Evolutionary conservation across 192 early-diverging fungal genomes (phyloP).

Genomic region (Thamnidium elegans): DNA sequence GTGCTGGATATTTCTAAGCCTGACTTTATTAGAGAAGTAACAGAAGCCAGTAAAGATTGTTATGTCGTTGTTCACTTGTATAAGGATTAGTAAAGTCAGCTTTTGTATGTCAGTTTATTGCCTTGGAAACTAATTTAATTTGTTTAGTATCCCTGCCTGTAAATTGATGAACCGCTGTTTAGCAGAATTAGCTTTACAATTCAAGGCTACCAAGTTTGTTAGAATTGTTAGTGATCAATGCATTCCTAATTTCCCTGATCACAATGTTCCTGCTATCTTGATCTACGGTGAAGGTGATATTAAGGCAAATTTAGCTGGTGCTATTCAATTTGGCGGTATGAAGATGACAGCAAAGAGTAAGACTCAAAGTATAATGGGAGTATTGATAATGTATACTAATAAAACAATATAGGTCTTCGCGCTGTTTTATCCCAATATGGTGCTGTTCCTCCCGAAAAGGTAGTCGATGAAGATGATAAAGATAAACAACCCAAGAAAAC

Average conservation of each 20-base stretch:
- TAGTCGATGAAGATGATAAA: background rate
- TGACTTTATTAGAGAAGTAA: conserved; percentile 86
- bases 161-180: conserved; percentile 80
- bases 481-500: conserved; percentile 38
- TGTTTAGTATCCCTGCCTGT: conserved; percentile 70
- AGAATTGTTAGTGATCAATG: conserved; percentile 92
- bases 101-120: conserved; percentile 4
- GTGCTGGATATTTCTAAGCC: conserved; percentile 89
- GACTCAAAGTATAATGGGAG: background rate
- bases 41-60: conserved; percentile 80
- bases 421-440: conserved; percentile 40
- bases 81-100: conserved; percentile 45
- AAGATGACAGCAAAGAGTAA: conserved; percentile 67
- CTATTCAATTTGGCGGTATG: conserved; percentile 77
- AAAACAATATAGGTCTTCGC: conserved; percentile 3
- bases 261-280: conserved; percentile 83
- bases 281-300: conserved; percentile 90
- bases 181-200: conserved; percentile 65
- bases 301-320: conserved; percentile 77
- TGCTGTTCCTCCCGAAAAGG: conserved; percentile 34
- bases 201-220: conserved; percentile 89
- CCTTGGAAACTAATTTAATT: background rate
- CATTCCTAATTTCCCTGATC: conserved; percentile 94
- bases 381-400: background rate
- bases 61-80: conserved; percentile 66